Evolutionary conservation across 2,329 filamentous ascomycete species (phyloP).

Genomic region (Botrytis galanthina): DNA sequence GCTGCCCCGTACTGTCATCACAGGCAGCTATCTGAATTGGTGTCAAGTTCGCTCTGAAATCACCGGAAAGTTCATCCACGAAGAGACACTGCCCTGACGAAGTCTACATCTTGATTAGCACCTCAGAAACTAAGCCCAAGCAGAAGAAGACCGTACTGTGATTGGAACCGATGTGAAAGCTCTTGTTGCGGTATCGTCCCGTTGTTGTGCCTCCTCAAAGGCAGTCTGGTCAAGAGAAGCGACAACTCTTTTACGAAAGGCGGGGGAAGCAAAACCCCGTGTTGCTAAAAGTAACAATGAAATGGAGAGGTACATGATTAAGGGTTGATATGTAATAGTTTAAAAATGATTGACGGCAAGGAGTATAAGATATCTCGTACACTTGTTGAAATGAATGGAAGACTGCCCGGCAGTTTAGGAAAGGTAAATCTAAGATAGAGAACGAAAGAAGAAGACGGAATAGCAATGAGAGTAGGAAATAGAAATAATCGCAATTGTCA

Average conservation of each 20-base stretch:
- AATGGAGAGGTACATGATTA: constrained; percentile 7
- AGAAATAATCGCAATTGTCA: not conserved
- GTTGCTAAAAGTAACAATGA: constrained; percentile 9
- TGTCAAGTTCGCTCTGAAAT: constrained; percentile 47
- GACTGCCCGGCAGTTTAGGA: constrained; percentile 14
- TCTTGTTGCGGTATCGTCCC: constrained; percentile 43
- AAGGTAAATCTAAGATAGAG: not conserved
- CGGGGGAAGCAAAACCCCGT: constrained; percentile 7
- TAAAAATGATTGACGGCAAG: not conserved
- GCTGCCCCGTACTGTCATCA: constrained; percentile 41
- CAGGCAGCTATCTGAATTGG: constrained; percentile 44
- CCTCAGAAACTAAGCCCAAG: not conserved
- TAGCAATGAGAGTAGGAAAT: not conserved
- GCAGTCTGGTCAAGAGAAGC: constrained; percentile 17
- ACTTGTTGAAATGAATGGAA: not conserved
- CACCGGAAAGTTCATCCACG: constrained; percentile 46
- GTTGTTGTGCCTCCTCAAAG: constrained; percentile 47
- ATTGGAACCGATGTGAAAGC: constrained; percentile 43
- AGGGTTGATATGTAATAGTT: not conserved
- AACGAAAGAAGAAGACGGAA: not conserved
- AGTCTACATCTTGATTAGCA: constrained; percentile 14
- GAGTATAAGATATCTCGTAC: not conserved
- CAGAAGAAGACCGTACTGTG: constrained; percentile 36
- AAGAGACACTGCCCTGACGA: constrained; percentile 44
- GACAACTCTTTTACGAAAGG: constrained; percentile 1